Base-by-base conservation (phyloP, 306 rosid genomes). In the Echinosophora koreensis region DNA sequence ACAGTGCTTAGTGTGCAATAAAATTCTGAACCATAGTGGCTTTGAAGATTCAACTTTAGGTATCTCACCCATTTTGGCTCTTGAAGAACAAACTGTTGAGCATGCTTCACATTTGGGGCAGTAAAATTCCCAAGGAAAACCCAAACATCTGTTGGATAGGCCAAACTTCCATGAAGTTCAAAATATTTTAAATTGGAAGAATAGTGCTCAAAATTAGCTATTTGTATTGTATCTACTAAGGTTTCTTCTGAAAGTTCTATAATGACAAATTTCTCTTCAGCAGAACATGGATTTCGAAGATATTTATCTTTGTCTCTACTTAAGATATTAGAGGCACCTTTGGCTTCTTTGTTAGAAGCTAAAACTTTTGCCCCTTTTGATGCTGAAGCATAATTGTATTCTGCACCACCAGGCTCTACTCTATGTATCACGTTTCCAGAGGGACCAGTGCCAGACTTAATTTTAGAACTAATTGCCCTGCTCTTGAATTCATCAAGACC, bases 31-130 rank as follows among this genome's bases (percentile, higher is more conserved):
- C 98, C 98, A 51, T 96, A 84, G 63, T 96, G 98, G 80, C 86
- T 91, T 61, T 87, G 86, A 82, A 91, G 88, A 80, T 89, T 91
- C 83, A 96, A 84, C 89, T 86, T 96, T 34, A 96, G 87, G 80
- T 96, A 96, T 83, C 99, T 92, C 82, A 89, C 98, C 99, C 99
- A 96, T 82, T 96, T 92, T 60, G 98, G 99, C 67, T 92, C 94
- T 68, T 69, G 76, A 73, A 96, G 89, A 80, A 80, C 92, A 81
- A 88, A 92, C 50, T 86, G 85, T 56, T 89, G 98, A 4, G 88
- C 89, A 73, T 88, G 92, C 83, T 86, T 96, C 77, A 88, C 95
- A 82, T 96, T 92, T 50, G 91, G 84, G 69, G 99, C 96, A 37
- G 88, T 92, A 65, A 88, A 91, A 73, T 91, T 89, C 74, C 99